Percentiles rank a stretch among this genome's conserved stretches.
These are phyloP conservation scores for Citrus australasica DNA, from an alignment of 345 rosid genomes.

Conservation along the genomic window DNA sequence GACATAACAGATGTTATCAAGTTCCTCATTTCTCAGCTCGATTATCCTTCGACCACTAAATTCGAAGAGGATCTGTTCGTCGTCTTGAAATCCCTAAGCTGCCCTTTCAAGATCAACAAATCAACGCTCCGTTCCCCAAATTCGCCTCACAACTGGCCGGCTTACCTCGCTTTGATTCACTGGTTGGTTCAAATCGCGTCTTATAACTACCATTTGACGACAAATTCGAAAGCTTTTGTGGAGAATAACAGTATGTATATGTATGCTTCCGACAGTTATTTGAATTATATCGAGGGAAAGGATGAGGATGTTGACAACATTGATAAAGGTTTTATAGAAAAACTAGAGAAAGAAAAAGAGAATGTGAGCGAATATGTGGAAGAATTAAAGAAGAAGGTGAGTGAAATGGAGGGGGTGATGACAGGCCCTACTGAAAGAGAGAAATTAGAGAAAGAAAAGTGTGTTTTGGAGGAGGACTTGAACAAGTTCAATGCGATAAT, in stretches of 20 bases:
- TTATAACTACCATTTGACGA: constrained; percentile 32
- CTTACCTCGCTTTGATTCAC: constrained; percentile 58
- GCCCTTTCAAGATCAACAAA: constrained; percentile 69
- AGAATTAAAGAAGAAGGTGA: constrained; percentile 36
- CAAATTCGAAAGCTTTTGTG: constrained; percentile 24
- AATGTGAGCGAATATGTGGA: constrained; percentile 34
- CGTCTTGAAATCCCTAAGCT: constrained; percentile 48
- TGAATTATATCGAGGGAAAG: constrained; percentile 50
- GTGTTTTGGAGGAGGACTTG: constrained; percentile 65
- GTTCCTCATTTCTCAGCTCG: constrained; percentile 50
- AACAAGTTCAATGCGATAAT: constrained; percentile 62
- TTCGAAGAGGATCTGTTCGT: constrained; percentile 69
- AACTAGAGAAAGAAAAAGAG: constrained; percentile 57
- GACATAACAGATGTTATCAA: constrained; percentile 59
- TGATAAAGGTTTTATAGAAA: constrained; percentile 51
- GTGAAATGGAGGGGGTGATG: constrained; percentile 40
- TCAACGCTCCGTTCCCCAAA: constrained; percentile 79
- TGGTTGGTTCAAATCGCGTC: constrained; percentile 75
- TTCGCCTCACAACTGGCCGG: constrained; percentile 91
- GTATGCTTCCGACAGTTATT: constrained; percentile 49
- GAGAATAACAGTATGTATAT: constrained; percentile 42
- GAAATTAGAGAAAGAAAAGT: constrained; percentile 45
- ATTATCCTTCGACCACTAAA: constrained; percentile 37
- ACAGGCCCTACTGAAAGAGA: constrained; percentile 62
- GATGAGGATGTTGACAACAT: constrained; percentile 57